Evolutionary conservation across 495 filamentous ascomycete genomes (phyloP), one percentile per base, ranked within the genome.

Genomic region (Aspergillus incahuasiensis): DNA sequence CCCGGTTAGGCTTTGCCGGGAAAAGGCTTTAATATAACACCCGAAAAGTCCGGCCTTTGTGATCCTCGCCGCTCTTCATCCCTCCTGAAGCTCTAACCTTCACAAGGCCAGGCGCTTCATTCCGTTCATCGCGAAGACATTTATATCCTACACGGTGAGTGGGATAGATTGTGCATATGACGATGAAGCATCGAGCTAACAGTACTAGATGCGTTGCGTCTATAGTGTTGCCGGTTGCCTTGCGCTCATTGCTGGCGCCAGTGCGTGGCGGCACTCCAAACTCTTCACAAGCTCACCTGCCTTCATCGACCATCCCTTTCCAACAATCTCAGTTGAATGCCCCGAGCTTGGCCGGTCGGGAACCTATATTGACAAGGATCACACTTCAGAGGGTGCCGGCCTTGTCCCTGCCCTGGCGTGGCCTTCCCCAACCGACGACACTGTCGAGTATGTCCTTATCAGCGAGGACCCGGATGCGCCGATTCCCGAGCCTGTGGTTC

Each of bases 391-490:
- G 34, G 74, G 74, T 5, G 54, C 25, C 0, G 75, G 75, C 9
- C 62, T 61, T n/a, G 72, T 80, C 43, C 79, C 77, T 11, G 60
- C 66, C 1, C 52, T 82, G 38, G 67, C 58, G 16, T 81, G 75
- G 78, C 58, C 66, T 16, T 58, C 54, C 5, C 63, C 73, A n/a
- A 58, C 62, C 1, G 52, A 58, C 19, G 48, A 69, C 6, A 71
- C 74, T 5, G 71, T 71, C 43, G 63, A 82, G 56, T 82, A 75
- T 60, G 59, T 82, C 3, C 53, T 83, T 6, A 57, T 80, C 28
- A 68, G 69, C 34, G 75, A 81, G 57, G 78, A 83, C 45, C 74
- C 78, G 0, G 78, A 83, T 58, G 73, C 74, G 16, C 75, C 79
- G 1, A 34, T 80, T 41, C 69, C 74, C 4, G 69, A 57, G 18